Percentiles rank a stretch among this genome's conserved stretches.
These are phyloP conservation scores for Paracamarosporium sp. DNA, from an alignment of 2,329 filamentous ascomycete species.

Conservation along the genomic window DNA sequence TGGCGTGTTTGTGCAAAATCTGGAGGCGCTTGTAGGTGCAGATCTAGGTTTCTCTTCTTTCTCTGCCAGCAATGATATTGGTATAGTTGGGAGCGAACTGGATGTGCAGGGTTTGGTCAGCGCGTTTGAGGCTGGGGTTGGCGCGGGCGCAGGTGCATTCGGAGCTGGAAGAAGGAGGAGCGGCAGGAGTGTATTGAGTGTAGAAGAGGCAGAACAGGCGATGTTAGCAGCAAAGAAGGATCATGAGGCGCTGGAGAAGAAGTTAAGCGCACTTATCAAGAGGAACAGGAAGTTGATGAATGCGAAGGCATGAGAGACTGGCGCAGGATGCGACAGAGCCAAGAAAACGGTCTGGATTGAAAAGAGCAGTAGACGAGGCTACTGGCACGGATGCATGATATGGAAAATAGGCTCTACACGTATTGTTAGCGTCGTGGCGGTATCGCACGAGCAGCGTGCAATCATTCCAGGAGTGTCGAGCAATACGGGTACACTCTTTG, in stretches of 20 bases:
- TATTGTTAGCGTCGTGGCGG: neutral
- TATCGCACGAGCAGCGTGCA: neutral
- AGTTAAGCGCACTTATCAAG: slow-evolving; percentile 42
- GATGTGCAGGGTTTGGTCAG: slow-evolving; percentile 35
- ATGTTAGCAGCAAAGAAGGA: slow-evolving; percentile 44
- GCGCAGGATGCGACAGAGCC: neutral
- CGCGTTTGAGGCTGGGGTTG: slow-evolving; percentile 26
- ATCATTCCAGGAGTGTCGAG: too few species aligned
- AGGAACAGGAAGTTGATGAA: slow-evolving; percentile 42
- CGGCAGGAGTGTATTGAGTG: slow-evolving; percentile 35
- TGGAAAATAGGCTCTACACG: neutral
- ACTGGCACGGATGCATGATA: neutral
- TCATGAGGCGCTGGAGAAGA: slow-evolving; percentile 46
- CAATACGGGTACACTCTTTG: too few species aligned
- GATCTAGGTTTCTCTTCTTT: slow-evolving; percentile 33
- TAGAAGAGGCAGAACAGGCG: slow-evolving; percentile 46
- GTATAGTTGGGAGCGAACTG: slow-evolving; percentile 12
- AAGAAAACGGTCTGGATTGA: neutral
- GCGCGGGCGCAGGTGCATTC: slow-evolving; percentile 6
- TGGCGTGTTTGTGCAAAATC: slow-evolving; percentile 43
- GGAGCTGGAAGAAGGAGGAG: slow-evolving; percentile 17
- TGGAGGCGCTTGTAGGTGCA: slow-evolving; percentile 43
- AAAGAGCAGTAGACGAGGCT: neutral
- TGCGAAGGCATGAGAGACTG: neutral
- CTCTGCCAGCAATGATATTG: slow-evolving; percentile 26